Evolutionary conservation across 371 early-diverging fungal species (phyloP).

Genomic region (Mortierella sp.): DNA sequence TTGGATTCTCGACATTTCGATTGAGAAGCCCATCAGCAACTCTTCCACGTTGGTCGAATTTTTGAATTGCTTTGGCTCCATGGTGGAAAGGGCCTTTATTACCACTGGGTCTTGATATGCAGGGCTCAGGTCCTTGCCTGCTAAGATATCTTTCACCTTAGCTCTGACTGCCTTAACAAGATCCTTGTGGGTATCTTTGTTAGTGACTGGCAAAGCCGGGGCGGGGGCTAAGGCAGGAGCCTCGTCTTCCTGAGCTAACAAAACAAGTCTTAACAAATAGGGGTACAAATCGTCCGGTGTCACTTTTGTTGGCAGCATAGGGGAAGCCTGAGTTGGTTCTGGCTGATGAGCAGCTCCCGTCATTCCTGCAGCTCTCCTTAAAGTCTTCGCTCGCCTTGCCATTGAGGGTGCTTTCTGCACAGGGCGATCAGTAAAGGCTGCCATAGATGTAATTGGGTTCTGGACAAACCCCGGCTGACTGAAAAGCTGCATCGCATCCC

Average conservation of each 20-base stretch:
- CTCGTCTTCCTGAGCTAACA: conserved; percentile 47
- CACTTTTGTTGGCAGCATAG: conserved; percentile 9
- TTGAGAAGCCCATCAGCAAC: conserved; percentile 41
- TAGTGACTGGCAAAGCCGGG: conserved; percentile 22
- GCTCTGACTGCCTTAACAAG: conserved; percentile 38
- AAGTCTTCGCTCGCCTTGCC: conserved; percentile 46
- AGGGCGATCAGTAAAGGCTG: conserved; percentile 42
- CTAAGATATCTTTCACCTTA: conserved; percentile 41
- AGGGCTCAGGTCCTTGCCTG: conserved; percentile 38
- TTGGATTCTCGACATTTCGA: conserved; percentile 52
- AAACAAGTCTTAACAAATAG: conserved; percentile 41
- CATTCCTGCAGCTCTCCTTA: conserved; percentile 45
- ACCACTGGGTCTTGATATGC: conserved; percentile 49
- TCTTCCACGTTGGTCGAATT: conserved; percentile 47
- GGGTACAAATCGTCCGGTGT: conserved; percentile 48
- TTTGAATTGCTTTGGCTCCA: conserved; percentile 56
- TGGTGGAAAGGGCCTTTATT: conserved; percentile 33
- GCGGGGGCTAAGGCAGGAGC: conserved; percentile 21
- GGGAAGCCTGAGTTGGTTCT: conserved; percentile 12
- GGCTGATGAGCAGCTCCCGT: conserved; percentile 27
- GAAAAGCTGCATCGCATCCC: conserved; percentile 40
- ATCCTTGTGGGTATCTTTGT: conserved; percentile 47
- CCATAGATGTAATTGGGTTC: conserved; percentile 52
- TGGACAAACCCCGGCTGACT: conserved; percentile 42
- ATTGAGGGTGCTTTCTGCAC: conserved; percentile 47